Evolutionary conservation across 352 stramenopile species (phyloP).

Genomic region (Blastocystis sp.): DNA sequence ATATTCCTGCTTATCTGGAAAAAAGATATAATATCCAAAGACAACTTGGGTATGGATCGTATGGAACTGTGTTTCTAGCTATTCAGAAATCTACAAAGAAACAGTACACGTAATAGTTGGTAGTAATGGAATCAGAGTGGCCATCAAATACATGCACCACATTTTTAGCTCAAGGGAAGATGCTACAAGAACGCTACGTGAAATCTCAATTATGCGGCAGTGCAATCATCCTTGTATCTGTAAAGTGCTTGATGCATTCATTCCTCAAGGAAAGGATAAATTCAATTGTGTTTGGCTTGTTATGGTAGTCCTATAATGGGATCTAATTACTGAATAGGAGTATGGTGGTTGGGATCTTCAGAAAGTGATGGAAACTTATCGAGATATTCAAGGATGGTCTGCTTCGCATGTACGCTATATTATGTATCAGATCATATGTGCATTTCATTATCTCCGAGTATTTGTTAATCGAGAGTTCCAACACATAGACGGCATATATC

Average conservation of each 20-base stretch:
- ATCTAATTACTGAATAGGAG: neutral
- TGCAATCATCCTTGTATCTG: constrained; percentile 55
- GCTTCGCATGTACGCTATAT: constrained; percentile 40
- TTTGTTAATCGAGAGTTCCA: too few relatives aligned
- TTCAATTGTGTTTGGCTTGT: constrained; percentile 60
- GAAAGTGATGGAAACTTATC: constrained; percentile 51
- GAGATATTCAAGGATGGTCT: constrained; percentile 42
- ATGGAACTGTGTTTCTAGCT: constrained; percentile 54
- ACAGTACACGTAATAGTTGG: neutral
- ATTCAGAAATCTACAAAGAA: constrained; percentile 27
- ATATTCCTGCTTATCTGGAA: constrained; percentile 49
- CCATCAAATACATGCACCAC: constrained; percentile 57
- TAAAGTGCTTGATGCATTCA: constrained; percentile 54
- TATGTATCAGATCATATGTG: constrained; percentile 60
- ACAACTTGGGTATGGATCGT: constrained; percentile 25
- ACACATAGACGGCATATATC: constrained; percentile 70
- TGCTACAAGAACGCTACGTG: constrained; percentile 42
- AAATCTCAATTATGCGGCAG: constrained; percentile 61
- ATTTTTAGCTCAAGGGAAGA: constrained; percentile 45
- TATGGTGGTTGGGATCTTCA: constrained; percentile 60
- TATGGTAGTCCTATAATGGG: constrained; percentile 4
- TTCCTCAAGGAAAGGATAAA: constrained; percentile 18
- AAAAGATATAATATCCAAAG: constrained; percentile 54
- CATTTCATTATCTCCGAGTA: constrained; percentile 43
- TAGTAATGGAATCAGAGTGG: neutral